Evolutionary conservation across 2,329 filamentous ascomycete genomes (phyloP), one percentile per base, ranked within the genome.

Genomic region (Rhynchosporium secalis): DNA sequence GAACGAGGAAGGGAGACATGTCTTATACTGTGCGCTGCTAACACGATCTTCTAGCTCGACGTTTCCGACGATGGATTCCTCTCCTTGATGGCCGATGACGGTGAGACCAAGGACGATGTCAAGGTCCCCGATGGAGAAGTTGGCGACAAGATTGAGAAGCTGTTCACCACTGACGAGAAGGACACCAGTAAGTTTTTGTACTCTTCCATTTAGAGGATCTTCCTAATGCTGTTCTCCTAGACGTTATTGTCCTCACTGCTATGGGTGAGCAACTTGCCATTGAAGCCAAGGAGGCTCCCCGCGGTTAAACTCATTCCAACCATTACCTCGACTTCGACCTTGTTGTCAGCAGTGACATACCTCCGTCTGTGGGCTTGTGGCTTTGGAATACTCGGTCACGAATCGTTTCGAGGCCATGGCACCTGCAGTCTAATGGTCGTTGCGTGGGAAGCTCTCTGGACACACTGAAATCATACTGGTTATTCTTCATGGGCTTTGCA

Each of bases 201-300:
- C 47, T n/a, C 29, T 5, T 6, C 13, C 29, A n/a, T 20, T 9
- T 9, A 15, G 41, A 40, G 28, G 43, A 36, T 28, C 2, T 46
- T 40, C 28, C 36, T 56, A 4, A 43, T 20, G 15, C 5, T 20
- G 15, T 4, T 15, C 15, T 10, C 2, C 9, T 56, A 96, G 92
- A 92, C 80, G 89, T 98, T 74, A 89, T 94, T 74, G 87, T 99
- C 78, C 90, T 96, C 77, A 91, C 91, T 74, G 87, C 95, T 77
- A 99, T 99, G 95, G 91, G 91, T 76, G 94, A 99, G 83, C 91
- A 98, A 85, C 81, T 85, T 73, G 90, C 88, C 75, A 89, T 97
- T 77, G 93, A 97, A 77, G 90, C 88, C 81, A 98, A 98, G 88
- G 93, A 97, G 82, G 91, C 91, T 78, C 87, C 90, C 78, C 73